Evolutionary conservation across 2,329 filamentous ascomycete species (phyloP), one percentile per base, ranked within the genome.

Genomic region (Claviceps africana): DNA sequence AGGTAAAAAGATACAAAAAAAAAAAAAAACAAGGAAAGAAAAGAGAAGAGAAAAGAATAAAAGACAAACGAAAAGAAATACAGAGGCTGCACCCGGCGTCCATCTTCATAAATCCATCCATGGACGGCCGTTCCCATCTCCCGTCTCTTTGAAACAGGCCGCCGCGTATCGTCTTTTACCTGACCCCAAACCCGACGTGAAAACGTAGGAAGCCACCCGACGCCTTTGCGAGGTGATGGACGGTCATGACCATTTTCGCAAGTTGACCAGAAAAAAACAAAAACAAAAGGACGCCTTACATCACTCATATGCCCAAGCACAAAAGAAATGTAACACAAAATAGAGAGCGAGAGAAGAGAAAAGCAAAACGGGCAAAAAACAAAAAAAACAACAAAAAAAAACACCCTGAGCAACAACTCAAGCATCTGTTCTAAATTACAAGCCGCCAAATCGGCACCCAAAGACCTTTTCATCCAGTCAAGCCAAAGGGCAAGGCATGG

Each of bases 271-370:
- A 39, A 13, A 39, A 17, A 39, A n/a, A 39, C 13, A 39, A n/a
- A 39, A 39, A 39, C 4, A 39, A 39, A 44, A n/a, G 2, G 4
- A 28, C 28, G 15, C 15, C n/a, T 13, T 15, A 19, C 40, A 42
- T 8, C 10, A 21, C 21, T 25, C 11, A 52, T 54, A 42, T 50
- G 40, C 42, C 42, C 50, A 50, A 50, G 10, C 15, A 54, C 42
- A 52, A 54, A 54, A 39, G 37, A 52, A 48, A 54, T 30, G 10
- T 22, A 17, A 40, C n/a, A 47, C 8, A 40, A 22, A 28, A n/a
- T 42, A 35, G 9, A 28, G 33, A 50, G 19, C n/a, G 39, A 30
- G 4, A 4, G 17, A 7, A 19, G n/a, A 50, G 33, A 47, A 9
- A 22, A 45, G 13, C 17, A 28, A 13, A 45, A 25, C n/a, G n/a